Evolutionary conservation across 257 asterid genomes (phyloP).

Genomic region (Jacaranda copaia): DNA sequence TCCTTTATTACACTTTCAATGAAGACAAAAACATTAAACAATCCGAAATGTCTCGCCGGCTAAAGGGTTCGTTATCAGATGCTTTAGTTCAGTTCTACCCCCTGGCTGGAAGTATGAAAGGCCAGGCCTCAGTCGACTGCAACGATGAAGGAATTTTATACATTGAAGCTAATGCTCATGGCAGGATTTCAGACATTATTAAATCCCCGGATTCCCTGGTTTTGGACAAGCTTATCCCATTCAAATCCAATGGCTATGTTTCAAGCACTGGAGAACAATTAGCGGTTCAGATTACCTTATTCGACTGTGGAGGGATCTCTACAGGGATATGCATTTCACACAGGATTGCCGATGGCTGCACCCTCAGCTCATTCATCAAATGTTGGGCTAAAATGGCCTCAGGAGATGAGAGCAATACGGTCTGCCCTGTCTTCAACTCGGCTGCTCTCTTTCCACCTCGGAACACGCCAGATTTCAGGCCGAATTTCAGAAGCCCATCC

Average conservation of each 20-base stretch:
- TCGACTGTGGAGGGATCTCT: conserved; percentile 54
- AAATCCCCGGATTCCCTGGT: conserved; percentile 27
- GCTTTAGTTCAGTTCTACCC: conserved; percentile 60
- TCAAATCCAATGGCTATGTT: conserved; percentile 39
- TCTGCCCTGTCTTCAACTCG: conserved; percentile 46
- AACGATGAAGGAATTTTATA: conserved; percentile 57
- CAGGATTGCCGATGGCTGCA: conserved; percentile 53
- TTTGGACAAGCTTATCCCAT: conserved; percentile 53
- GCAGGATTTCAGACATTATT: conserved; percentile 39
- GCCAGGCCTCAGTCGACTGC: conserved; percentile 56
- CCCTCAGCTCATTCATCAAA: conserved; percentile 54
- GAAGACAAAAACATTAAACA: conserved; percentile 23
- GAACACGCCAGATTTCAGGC: conserved; percentile 46
- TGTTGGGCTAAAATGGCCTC: conserved; percentile 50
- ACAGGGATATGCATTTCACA: conserved; percentile 60
- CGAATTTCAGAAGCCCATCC: conserved; percentile 32
- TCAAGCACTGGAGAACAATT: conserved; percentile 44
- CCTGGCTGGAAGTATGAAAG: conserved; percentile 67
- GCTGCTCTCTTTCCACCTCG: conserved; percentile 57
- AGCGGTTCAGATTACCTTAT: conserved; percentile 54
- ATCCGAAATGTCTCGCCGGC: conserved; percentile 34
- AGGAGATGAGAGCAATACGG: not conserved
- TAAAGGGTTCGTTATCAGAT: conserved; percentile 56
- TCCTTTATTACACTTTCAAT: conserved; percentile 48
- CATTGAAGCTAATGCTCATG: conserved; percentile 48